phyloP scores from a whole-genome alignment of 805 yeast species.

The Yarrowia phangngaensis region DNA sequence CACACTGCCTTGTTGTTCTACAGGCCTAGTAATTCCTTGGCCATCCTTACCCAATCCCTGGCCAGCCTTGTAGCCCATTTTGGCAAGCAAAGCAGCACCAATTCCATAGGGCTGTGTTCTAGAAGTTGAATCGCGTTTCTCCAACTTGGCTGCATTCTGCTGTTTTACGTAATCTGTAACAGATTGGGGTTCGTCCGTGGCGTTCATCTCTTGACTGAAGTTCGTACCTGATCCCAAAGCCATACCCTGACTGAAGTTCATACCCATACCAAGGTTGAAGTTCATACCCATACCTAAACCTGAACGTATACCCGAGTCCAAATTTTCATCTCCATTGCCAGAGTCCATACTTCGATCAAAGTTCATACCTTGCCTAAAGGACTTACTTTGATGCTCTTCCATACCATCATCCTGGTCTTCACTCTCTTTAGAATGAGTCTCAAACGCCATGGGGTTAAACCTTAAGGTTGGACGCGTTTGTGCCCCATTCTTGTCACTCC shows the following conservation, averaged over 20 bases:
- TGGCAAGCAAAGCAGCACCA: constrained; percentile 71
- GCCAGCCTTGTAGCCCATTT: constrained; percentile 87
- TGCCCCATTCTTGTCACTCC: background rate
- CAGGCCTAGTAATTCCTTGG: constrained; percentile 76
- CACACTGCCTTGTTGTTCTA: constrained; percentile 64
- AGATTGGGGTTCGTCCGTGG: constrained; percentile 7
- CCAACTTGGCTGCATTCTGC: constrained; percentile 18
- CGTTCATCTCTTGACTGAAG: background rate
- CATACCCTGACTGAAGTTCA: constrained; percentile 1
- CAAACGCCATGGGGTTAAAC: constrained; percentile 24
- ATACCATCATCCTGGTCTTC: background rate
- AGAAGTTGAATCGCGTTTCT: background rate
- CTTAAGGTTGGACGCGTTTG: constrained; percentile 4
- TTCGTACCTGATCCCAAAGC: background rate
- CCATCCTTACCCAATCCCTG: constrained; percentile 73
- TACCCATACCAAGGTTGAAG: background rate
- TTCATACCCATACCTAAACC: too few relatives aligned
- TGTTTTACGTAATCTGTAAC: constrained; percentile 16
- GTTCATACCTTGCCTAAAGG: background rate
- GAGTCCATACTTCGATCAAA: background rate
- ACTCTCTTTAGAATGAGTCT: background rate
- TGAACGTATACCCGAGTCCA: too few relatives aligned
- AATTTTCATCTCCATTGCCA: too few relatives aligned
- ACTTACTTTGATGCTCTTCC: background rate
- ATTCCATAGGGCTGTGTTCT: constrained; percentile 57